Percentiles rank a stretch among this genome's conserved stretches.
These are phyloP conservation scores for Malassezia globosa DNA, from an alignment of 1,284 basidiomycete species.

Conservation along the genomic window DNA sequence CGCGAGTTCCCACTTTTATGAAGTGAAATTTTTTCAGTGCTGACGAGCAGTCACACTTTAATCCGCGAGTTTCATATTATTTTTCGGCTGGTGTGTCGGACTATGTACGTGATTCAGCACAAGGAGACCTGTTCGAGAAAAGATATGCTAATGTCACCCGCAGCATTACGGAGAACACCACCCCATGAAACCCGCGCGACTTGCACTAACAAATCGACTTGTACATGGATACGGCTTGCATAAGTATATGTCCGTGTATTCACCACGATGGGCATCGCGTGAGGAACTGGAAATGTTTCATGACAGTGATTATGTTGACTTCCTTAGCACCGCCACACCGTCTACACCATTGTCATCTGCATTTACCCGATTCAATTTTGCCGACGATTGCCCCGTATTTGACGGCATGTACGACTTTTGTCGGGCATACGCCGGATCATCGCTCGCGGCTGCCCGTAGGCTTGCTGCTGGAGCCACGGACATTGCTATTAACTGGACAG, in stretches of 20 bases:
- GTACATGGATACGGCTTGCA: conserved; percentile 93
- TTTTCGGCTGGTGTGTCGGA: conserved; percentile 86
- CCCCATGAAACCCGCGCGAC: conserved; percentile 93
- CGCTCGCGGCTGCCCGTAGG: conserved; percentile 59
- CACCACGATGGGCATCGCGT: conserved; percentile 74
- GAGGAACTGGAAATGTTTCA: conserved; percentile 85
- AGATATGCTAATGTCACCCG: not conserved
- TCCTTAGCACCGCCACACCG: conserved; percentile 58
- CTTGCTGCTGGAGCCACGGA: conserved; percentile 62
- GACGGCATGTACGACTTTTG: conserved; percentile 48
- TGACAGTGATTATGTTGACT: conserved; percentile 84
- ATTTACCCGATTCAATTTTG: conserved; percentile 46
- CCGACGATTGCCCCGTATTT: conserved; percentile 46
- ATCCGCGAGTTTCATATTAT: conserved; percentile 79
- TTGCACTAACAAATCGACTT: conserved; percentile 86
- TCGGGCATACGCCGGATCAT: conserved; percentile 50
- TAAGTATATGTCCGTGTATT: conserved; percentile 87
- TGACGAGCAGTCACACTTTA: conserved; percentile 39
- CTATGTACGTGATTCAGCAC: conserved; percentile 49
- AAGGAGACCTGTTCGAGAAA: too few relatives aligned
- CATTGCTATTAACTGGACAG: conserved; percentile 95
- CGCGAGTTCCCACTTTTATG: too few relatives aligned
- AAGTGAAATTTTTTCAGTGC: too few relatives aligned
- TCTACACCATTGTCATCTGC: conserved; percentile 33
- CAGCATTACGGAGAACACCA: conserved; percentile 65